A percentile compares a stretch with the other conserved stretches of the same genome.
phyloP scores from a whole-genome alignment of 2,329 filamentous ascomycete species.

The Leptoxyphium fumago region DNA sequence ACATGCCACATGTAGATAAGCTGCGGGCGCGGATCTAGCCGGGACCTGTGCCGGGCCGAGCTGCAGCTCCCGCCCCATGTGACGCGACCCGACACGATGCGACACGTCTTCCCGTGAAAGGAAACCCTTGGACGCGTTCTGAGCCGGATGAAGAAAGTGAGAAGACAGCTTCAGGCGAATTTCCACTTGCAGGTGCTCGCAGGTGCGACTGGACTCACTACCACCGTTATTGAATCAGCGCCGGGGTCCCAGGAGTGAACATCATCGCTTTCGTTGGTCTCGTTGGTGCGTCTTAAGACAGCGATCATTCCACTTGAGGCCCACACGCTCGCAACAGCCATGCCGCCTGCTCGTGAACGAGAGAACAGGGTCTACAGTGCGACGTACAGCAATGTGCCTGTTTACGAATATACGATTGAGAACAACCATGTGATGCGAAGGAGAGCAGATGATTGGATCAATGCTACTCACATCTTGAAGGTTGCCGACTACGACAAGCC shows the following conservation, averaged over 20 bases:
- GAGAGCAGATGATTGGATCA: constrained; percentile 90
- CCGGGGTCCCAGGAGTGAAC: constrained; percentile 3
- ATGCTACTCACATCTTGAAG: constrained; percentile 97
- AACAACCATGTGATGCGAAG: constrained; percentile 92
- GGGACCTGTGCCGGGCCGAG: no score
- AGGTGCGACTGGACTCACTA: background rate
- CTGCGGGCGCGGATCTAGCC: no score
- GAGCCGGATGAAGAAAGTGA: no score
- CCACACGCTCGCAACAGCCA: background rate
- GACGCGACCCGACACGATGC: background rate
- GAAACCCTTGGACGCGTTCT: no score
- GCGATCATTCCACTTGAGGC: no score
- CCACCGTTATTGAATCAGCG: background rate
- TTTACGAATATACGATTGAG: constrained; percentile 84
- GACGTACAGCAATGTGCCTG: constrained; percentile 72
- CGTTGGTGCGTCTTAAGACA: background rate
- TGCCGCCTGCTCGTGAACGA: constrained; percentile 10
- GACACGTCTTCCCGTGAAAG: background rate
- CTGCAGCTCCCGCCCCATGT: no score
- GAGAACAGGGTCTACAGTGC: constrained; percentile 43
- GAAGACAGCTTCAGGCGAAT: no score
- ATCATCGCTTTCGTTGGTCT: constrained; percentile 5
- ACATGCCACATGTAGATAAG: no score
- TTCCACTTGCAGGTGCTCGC: no score
- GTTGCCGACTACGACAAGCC: constrained; percentile 96